Evolutionary conservation across 1,284 basidiomycete genomes (phyloP).

Genomic region (Waitea zeae): DNA sequence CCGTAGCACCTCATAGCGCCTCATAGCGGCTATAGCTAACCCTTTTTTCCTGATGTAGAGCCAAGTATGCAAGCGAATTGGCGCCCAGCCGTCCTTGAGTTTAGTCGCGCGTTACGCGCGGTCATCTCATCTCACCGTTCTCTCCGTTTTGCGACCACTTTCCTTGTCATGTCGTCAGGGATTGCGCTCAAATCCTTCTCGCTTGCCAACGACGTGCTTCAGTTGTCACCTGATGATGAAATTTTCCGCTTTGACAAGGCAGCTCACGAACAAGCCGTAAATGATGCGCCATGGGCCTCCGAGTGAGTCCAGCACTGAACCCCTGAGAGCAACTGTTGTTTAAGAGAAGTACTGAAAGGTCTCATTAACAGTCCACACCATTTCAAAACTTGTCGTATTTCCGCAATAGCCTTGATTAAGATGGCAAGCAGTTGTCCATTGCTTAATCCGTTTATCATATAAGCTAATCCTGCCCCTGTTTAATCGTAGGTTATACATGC

Average conservation of each 20-base stretch:
- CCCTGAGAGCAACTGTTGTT: conserved; percentile 1
- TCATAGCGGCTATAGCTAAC: too few relatives aligned
- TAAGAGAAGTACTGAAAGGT: conserved; percentile 4
- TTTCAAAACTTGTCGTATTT: conserved; percentile 91
- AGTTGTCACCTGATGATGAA: conserved; percentile 58
- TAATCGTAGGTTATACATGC: conserved; percentile 96
- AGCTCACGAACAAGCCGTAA: conserved; percentile 54
- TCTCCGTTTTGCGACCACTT: too few relatives aligned
- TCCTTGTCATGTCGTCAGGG: conserved; percentile 4
- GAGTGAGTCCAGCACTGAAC: conserved; percentile 34
- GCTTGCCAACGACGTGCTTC: conserved; percentile 62
- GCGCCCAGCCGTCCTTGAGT: too few relatives aligned
- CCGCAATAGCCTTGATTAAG: conserved; percentile 91
- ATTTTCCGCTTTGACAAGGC: conserved; percentile 70
- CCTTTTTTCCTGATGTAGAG: too few relatives aligned
- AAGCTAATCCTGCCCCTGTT: too few relatives aligned
- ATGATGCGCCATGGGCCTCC: conserved; percentile 69
- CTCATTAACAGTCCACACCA: conserved; percentile 60
- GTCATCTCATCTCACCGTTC: too few relatives aligned
- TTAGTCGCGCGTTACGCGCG: too few relatives aligned
- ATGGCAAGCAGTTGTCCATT: conserved; percentile 45
- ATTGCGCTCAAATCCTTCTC: conserved; percentile 74
- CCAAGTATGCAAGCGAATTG: too few relatives aligned
- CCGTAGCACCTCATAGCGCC: too few relatives aligned
- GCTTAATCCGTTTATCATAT: too few relatives aligned